A percentile compares a stretch with the other conserved stretches of the same genome.
phyloP scores from a whole-genome alignment of 257 asterid genomes.

The Ballota nigra region DNA sequence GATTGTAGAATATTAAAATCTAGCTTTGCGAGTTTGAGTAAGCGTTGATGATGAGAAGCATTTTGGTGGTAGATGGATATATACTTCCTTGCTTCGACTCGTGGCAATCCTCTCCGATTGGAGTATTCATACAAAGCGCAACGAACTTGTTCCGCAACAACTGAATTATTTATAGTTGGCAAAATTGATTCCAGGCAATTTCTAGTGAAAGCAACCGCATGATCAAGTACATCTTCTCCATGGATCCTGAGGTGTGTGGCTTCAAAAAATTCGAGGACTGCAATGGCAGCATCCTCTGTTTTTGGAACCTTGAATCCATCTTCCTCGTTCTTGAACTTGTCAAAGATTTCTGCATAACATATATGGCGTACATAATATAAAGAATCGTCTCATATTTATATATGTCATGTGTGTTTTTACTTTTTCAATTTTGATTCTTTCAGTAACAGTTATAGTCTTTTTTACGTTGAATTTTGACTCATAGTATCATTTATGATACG shows the following conservation, averaged over 20 bases:
- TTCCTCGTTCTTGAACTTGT: slow-evolving; percentile 22
- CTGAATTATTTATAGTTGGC: slow-evolving; percentile 9
- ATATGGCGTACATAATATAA: no score
- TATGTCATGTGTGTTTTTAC: no score
- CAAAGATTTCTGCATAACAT: slow-evolving; percentile 25
- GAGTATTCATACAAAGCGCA: slow-evolving; percentile 19
- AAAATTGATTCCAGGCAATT: slow-evolving; percentile 18
- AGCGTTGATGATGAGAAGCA: slow-evolving; percentile 11
- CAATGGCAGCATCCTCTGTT: neutral
- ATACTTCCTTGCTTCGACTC: slow-evolving; percentile 27
- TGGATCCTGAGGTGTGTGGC: slow-evolving; percentile 39
- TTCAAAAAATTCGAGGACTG: slow-evolving; percentile 33
- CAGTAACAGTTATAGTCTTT: no score
- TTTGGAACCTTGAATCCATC: slow-evolving; percentile 19
- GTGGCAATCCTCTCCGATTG: slow-evolving; percentile 19
- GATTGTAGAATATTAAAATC: slow-evolving; percentile 32
- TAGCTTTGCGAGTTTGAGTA: slow-evolving; percentile 30
- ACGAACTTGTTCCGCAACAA: slow-evolving; percentile 13
- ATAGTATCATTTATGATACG: no score
- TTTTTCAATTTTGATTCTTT: no score
- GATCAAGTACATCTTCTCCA: slow-evolving; percentile 34
- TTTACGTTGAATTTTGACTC: no score
- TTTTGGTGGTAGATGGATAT: slow-evolving; percentile 20
- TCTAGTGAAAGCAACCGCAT: slow-evolving; percentile 19
- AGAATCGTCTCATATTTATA: no score